Base-by-base conservation (phyloP, 495 filamentous ascomycete species). In the Xylaria cubensis region DNA sequence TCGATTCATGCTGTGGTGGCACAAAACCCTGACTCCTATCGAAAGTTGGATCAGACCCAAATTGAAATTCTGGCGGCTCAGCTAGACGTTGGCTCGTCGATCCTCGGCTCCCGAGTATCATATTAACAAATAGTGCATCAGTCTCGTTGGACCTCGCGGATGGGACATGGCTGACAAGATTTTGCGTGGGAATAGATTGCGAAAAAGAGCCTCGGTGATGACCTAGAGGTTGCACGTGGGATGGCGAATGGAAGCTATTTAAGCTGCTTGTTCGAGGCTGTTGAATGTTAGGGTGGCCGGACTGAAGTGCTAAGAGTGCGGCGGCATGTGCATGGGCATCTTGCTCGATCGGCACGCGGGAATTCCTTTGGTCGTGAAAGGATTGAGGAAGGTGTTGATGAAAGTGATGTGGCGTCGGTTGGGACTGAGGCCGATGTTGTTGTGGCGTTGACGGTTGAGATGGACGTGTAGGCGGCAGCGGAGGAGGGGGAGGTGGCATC, bases 31-130 rank as follows among this genome's bases (percentile, higher is more conserved):
- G 85, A 13, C 83, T 81, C 73, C 74, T 76, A 50, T 82, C 84
- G 71, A 93, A 93, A 64, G 83, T 85, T 6, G 84, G 76, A 80
- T 93, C 91, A 0, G 91, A 91, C 24, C 91, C 91, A 85, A 88
- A 93, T 21, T 87, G 88, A 34, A 92, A 76, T 36, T 85, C 81
- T 7, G 73, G 66, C 6, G 72, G 69, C 39, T 74, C 74, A 6
- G 53, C 69, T 4, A 44, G 34, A 42, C 74, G 74, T 36, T 75
- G 76, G 42, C 58, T 67, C 9, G 69, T 24, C 6, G 70, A 17
- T 64, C 71, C 68, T 5, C 75, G 73, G 26, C 19, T 48, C 51
- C 81, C 82, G 69, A 82, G 82, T 21, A 81, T 67, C 82, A 85
- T 82, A 19, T 82, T 80, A 10, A 78, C 71, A 69, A 80, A 84